These are phyloP conservation scores for Diaporthe ilicicola DNA, from an alignment of 2,329 filamentous ascomycete genomes.

Conservation along the genomic window DNA sequence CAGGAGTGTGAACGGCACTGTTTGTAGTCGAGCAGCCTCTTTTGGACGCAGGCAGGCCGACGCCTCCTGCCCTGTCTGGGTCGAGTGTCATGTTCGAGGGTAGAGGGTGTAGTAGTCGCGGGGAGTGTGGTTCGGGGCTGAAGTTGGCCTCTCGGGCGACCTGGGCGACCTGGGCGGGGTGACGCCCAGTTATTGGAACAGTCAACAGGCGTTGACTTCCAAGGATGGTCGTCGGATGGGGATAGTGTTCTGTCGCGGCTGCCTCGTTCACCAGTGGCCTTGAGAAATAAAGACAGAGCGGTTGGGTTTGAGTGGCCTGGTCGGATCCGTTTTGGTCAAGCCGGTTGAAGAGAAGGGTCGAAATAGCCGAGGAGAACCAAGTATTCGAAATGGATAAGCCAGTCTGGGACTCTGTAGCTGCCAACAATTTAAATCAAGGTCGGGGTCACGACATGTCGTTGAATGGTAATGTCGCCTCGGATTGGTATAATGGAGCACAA, in stretches of 20 bases:
- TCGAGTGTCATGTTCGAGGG: conserved; percentile 28
- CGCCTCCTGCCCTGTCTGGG: conserved; percentile 21
- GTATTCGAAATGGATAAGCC: not conserved
- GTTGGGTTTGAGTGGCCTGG: not conserved
- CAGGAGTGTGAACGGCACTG: conserved; percentile 35
- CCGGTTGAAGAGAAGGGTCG: not conserved
- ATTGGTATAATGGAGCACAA: conserved; percentile 13
- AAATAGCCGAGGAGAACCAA: not conserved
- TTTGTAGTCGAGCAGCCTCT: conserved; percentile 29
- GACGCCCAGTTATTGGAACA: not conserved
- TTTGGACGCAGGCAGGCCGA: conserved; percentile 23
- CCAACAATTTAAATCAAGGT: not conserved
- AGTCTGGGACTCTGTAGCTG: not conserved
- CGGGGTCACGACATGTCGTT: conserved; percentile 10
- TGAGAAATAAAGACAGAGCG: not conserved
- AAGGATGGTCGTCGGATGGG: not conserved
- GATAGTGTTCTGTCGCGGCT: not conserved
- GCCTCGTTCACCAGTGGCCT: not conserved
- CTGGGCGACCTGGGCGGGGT: conserved; percentile 4
- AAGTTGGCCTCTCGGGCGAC: not conserved
- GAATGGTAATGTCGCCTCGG: not conserved
- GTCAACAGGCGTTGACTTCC: not conserved
- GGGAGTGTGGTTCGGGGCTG: not conserved
- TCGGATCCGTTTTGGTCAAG: not conserved
- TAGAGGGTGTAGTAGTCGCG: not conserved